Base-by-base conservation (phyloP, 169 alveolate species). In the Eimeria necatrix region DNA sequence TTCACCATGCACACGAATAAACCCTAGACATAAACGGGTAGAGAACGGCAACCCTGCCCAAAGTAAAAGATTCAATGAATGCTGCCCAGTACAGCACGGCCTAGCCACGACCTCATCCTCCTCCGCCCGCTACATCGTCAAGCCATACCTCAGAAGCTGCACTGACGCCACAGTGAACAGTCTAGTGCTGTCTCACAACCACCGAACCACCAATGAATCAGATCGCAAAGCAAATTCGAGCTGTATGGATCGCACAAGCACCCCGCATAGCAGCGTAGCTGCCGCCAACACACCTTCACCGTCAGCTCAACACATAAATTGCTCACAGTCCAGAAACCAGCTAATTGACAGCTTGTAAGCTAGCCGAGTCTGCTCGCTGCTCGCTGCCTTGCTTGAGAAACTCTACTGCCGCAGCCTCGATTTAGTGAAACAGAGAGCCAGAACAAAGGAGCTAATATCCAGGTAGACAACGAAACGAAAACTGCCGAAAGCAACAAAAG, bases 401-500 rank as follows among this genome's bases (percentile, higher is more conserved):
- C 60, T 32, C 41, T 32, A 32, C 41, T 32, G 85, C n/a, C 85
- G 60, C 85, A 46, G 85, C 46, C 16, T 24, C 32, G 20, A 18
- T 0, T n/a, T 16, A 32, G 83, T 73, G 9, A n/a, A 24, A 16
- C 22, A 46, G 46, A 74, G 41, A 20, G 59, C 32, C 56, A 16
- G 9, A 26, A 74, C 14, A 56, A n/a, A 32, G 6, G 7, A 20
- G 71, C 4, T 22, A 32, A 84, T 60, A 84, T 26, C 91, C 24
- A 6, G 92, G 32, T 49, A 32, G 92, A 24, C 61, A 83, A 83
- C 22, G 92, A 84, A 60, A 8, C 60, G 46, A 32, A 32, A 32
- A 41, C 80, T 74, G 78, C 74, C 92, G 92, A 84, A 53, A 84
- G 59, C 92, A 84, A 84, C 90, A 84, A 84, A 84, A 60, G 18